phyloP scores from a whole-genome alignment of 306 rosid species.

The Luffa acutangula region DNA sequence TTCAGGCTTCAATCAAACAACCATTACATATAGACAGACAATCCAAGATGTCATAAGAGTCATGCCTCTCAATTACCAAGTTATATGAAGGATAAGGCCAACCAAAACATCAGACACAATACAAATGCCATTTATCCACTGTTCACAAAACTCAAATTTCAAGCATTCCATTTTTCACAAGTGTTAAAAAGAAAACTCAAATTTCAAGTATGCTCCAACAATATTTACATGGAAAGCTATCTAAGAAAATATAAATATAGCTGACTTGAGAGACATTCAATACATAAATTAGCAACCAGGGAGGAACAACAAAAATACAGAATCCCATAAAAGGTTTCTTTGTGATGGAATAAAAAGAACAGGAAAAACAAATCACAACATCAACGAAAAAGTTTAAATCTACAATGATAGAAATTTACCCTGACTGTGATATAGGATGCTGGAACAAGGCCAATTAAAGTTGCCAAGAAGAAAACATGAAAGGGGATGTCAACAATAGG shows the following conservation, averaged over 20 bases:
- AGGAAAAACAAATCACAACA: background rate
- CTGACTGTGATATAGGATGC: conserved; percentile 90
- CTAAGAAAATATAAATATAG: background rate
- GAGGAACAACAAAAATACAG: background rate
- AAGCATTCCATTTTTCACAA: background rate
- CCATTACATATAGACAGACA: background rate
- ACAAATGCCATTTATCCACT: background rate
- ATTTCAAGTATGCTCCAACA: background rate
- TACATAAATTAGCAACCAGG: background rate
- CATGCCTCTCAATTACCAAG: background rate
- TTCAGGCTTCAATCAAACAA: background rate
- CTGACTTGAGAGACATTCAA: background rate
- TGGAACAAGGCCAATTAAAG: conserved; percentile 82
- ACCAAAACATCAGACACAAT: background rate
- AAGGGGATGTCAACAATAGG: conserved; percentile 96
- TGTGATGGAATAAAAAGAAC: background rate
- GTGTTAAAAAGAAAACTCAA: background rate
- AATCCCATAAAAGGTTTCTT: background rate
- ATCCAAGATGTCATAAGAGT: background rate
- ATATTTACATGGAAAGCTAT: background rate
- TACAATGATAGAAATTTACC: conserved; percentile 34
- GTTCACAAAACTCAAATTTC: background rate
- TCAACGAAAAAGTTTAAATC: background rate
- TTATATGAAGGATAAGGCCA: background rate
- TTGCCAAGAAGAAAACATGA: conserved; percentile 85